Base-by-base conservation (phyloP, 2,329 filamentous ascomycete species). In the Tympanopsis confertula region DNA sequence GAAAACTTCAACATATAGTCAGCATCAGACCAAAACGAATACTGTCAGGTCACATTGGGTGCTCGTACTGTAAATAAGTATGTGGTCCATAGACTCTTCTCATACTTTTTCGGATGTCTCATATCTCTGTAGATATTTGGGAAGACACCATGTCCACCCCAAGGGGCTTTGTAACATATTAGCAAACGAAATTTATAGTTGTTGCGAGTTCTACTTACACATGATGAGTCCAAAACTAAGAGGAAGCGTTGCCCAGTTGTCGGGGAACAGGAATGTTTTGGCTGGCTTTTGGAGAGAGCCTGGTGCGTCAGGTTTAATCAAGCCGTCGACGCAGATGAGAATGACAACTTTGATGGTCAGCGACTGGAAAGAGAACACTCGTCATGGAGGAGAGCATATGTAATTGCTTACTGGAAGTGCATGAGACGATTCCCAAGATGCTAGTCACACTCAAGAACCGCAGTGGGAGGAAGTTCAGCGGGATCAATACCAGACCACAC, bases 171-270 rank as follows among this genome's bases (percentile, higher is more conserved):
- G n/a, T 36, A 10, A 13, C 10, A 12, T 12, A 24, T 24, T 12
- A 19, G 17, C 20, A 10, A 20, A 20, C 7, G 18, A 18, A 20
- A 18, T n/a, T 12, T 7, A 19, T 14, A 13, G 15, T 26, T 15
- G 35, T 26, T 30, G 24, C 7, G 10, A 12, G 5, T 22, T 19
- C 5, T 13, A 47, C 62, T 51, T 55, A 59, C 68, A 89, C 77
- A 94, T 94, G 30, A 96, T 73, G 2, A 96, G 70, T 17, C 89
- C 89, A 50, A 95, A 86, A 7, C 86, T 86, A 14, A 96, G 69
- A 2, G 89, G 89, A 13, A 98, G 59, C 0, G 87, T 86, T 43
- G 78, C 65, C 88, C 89, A 95, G 52, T 91, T 87, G 5, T 74
- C 69, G 0, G 89, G 91, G 44, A 94, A 83, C 17, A 94, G 64